Evolutionary conservation across 78 protist genomes (phyloP), one percentile per base, ranked within the genome.

Genomic region (Protostelium mycophagum): DNA sequence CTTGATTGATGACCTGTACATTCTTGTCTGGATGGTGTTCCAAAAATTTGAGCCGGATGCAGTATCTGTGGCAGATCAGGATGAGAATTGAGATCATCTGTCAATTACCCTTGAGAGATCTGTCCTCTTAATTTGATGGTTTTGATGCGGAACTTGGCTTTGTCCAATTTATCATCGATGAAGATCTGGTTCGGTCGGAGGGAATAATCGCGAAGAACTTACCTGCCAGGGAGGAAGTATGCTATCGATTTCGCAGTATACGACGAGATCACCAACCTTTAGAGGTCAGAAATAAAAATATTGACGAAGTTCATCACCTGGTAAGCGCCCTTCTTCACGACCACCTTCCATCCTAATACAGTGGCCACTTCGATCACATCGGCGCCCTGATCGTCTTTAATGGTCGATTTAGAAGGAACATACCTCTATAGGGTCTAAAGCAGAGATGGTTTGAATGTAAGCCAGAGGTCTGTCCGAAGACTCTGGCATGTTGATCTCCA

Each of bases 121-220:
- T 85, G 89, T 51, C 96, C 96, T 36, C 96, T 35, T 23, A 95
- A n/a, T 39, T 91, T 95, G 0, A 88, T 90, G 0, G 95, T 95
- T 35, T 88, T 86, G 28, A 95, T 91, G 34, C 37, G 86, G 63
- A 92, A 95, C 28, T 87, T 86, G 37, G 85, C 83, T 85, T 84
- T 84, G 88, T 95, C 95, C 28, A 95, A 51, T 28, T 63, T 38
- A 85, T 89, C 95, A 31, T 83, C 36, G 36, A 87, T 63, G 35
- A 90, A 92, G 34, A 89, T 89, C 85, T 51, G 73, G 73, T 51
- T 5, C 5, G 31, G 73, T 51, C 73, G 16, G 16, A 51, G 5
- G 16, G 31, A 51, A 25, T 51, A 51, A 51, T 25, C 5, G 31
- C 73, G 73, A 51, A 51, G 31, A 5, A 51, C 73, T 51, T 5